Conservation (phyloP, 768 basidiomycete genomes). For the Sporobolomyces pararoseus region DNA sequence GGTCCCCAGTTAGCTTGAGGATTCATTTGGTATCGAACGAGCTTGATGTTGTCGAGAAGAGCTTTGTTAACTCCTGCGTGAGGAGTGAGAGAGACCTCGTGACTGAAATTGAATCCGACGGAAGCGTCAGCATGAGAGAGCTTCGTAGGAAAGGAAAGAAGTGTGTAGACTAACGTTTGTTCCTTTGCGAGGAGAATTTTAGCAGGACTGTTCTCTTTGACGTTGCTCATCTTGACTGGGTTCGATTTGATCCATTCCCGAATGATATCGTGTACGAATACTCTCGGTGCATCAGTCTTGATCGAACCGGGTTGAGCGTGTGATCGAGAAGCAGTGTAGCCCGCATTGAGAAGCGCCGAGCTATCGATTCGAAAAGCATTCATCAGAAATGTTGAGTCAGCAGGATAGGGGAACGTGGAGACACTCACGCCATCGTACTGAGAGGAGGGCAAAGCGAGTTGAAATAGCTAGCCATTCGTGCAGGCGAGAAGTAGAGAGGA, state of each 20-base stretch:
- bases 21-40: slow-evolving; percentile 86
- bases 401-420: no score
- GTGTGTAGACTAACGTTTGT: slow-evolving; percentile 57
- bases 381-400: no score
- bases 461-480: slow-evolving; percentile 72
- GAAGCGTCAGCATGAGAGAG: background rate
- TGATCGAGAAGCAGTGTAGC: slow-evolving; percentile 79
- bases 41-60: slow-evolving; percentile 63
- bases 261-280: slow-evolving; percentile 73
- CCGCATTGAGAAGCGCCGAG: slow-evolving; percentile 82
- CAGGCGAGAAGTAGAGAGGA: slow-evolving; percentile 85
- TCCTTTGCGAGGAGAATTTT: slow-evolving; percentile 64
- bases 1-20: slow-evolving; percentile 94
- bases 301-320: slow-evolving; percentile 84
- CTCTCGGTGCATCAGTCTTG: slow-evolving; percentile 75
- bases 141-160: slow-evolving; percentile 16
- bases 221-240: slow-evolving; percentile 79
- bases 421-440: slow-evolving; percentile 65
- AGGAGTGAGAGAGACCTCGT: slow-evolving; percentile 66
- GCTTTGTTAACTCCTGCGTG: slow-evolving; percentile 63
- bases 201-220: slow-evolving; percentile 70
- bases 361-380: slow-evolving; percentile 50
- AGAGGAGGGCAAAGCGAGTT: slow-evolving; percentile 74
- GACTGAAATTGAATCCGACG: slow-evolving; percentile 49
- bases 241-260: slow-evolving; percentile 75